Conservation (phyloP, 2,329 filamentous ascomycete species). For the Fusarium pseudoanthophilum region DNA sequence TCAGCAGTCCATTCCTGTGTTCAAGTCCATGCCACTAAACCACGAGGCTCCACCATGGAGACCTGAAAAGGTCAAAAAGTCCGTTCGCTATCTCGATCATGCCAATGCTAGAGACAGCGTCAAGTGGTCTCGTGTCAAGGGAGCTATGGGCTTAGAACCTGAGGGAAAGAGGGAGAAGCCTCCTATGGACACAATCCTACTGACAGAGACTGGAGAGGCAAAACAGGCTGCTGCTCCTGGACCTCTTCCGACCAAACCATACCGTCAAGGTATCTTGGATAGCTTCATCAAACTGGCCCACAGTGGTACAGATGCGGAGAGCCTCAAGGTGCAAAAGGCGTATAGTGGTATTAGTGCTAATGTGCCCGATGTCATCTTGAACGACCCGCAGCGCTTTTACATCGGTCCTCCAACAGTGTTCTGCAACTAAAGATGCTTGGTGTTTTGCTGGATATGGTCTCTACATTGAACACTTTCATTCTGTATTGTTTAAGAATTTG, state of each 20-base stretch:
- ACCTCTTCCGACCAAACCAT: fast-evolving
- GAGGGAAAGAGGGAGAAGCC: not conserved
- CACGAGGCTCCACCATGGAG: fast-evolving
- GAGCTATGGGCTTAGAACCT: fast-evolving
- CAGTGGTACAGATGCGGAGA: not conserved
- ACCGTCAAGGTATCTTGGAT: fast-evolving
- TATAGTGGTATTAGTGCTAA: not conserved
- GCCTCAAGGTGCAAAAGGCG: not conserved
- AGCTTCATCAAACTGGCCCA: not conserved
- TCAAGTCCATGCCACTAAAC: not conserved
- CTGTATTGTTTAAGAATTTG: fast-evolving
- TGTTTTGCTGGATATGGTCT: fast-evolving
- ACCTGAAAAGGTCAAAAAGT: not conserved
- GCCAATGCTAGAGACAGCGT: not conserved
- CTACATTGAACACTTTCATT: fast-evolving
- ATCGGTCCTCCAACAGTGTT: not conserved
- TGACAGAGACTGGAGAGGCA: not conserved
- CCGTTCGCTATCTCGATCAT: not conserved
- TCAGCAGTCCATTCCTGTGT: not conserved
- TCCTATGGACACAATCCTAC: not conserved
- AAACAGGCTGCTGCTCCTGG: not conserved
- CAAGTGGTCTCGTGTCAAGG: not conserved
- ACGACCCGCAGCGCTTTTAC: not conserved
- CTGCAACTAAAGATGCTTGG: fast-evolving
- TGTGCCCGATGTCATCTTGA: not conserved